A percentile compares a stretch with the other conserved stretches of the same genome.
Conservation (phyloP, 176 grass and related monocot species). For the Otatea glauca region DNA sequence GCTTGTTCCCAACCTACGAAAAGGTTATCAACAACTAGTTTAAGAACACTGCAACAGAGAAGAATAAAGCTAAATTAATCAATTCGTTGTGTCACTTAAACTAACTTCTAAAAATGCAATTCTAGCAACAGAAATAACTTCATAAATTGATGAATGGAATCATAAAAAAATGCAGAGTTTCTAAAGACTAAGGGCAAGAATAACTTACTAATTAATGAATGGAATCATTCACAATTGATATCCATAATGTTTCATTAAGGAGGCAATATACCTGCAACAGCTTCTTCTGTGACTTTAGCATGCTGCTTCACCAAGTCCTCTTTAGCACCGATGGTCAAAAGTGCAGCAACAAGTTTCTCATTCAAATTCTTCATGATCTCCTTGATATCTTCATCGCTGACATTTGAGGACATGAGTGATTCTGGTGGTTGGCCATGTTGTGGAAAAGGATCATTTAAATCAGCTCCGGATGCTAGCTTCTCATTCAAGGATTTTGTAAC, state of each 20-base stretch:
- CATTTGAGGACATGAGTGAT: slow-evolving; percentile 41
- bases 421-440: slow-evolving; percentile 44
- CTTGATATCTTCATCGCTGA: slow-evolving; percentile 54
- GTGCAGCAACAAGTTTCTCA: slow-evolving; percentile 74
- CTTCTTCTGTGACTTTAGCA: slow-evolving; percentile 93
- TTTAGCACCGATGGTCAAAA: slow-evolving; percentile 78
- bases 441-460: slow-evolving; percentile 42
- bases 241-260: background rate
- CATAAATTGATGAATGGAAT: background rate
- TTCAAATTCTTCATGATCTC: slow-evolving; percentile 75
- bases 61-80: slow-evolving; percentile 34
- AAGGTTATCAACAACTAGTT: slow-evolving; percentile 13
- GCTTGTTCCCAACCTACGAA: slow-evolving; percentile 94
- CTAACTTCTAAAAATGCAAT: slow-evolving; percentile 20
- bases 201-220: background rate
- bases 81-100: background rate
- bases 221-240: background rate
- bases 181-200: background rate
- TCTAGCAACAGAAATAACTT: background rate
- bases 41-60: slow-evolving; percentile 30
- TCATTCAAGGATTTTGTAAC: slow-evolving; percentile 40
- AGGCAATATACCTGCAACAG: slow-evolving; percentile 74
- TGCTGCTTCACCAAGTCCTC: slow-evolving; percentile 97
- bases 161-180: background rate
- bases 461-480: slow-evolving; percentile 38